A percentile compares a stretch with the other conserved stretches of the same genome.
phyloP scores from a whole-genome alignment of 2,329 filamentous ascomycete species.

The Didymella pinodella region DNA sequence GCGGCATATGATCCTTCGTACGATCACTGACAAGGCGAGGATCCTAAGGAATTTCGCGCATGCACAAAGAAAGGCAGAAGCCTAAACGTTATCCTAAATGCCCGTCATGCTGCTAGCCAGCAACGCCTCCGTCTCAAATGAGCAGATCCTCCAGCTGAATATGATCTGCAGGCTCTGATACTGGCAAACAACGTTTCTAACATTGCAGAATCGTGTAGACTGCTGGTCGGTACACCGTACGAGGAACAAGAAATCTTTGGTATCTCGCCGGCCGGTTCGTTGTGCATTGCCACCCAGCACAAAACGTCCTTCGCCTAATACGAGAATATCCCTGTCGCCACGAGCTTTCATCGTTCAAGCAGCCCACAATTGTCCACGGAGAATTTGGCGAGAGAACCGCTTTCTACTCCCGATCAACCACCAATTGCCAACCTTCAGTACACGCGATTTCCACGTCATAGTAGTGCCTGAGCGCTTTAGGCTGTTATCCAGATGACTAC shows the following conservation, averaged over 20 bases:
- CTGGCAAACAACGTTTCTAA: neutral
- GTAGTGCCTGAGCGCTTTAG: conserved; percentile 8
- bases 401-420: neutral
- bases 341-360: neutral
- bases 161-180: neutral
- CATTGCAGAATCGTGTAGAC: neutral
- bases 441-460: conserved; percentile 2
- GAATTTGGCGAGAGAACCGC: neutral
- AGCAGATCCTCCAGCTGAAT: neutral
- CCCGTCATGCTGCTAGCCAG: neutral
- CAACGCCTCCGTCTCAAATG: neutral
- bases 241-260: neutral
- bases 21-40: conserved; percentile 5
- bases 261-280: neutral
- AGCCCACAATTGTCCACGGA: neutral
- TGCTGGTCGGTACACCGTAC: neutral
- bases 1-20: conserved; percentile 7
- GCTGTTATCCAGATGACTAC: conserved; percentile 12
- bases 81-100: too few species aligned
- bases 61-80: neutral
- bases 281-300: neutral
- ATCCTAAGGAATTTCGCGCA: neutral
- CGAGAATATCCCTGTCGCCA: conserved; percentile 3
- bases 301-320: conserved; percentile 2
- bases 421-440: neutral